phyloP scores from a whole-genome alignment of 139 green algal genomes.

The Picochlorum costavermella region DNA sequence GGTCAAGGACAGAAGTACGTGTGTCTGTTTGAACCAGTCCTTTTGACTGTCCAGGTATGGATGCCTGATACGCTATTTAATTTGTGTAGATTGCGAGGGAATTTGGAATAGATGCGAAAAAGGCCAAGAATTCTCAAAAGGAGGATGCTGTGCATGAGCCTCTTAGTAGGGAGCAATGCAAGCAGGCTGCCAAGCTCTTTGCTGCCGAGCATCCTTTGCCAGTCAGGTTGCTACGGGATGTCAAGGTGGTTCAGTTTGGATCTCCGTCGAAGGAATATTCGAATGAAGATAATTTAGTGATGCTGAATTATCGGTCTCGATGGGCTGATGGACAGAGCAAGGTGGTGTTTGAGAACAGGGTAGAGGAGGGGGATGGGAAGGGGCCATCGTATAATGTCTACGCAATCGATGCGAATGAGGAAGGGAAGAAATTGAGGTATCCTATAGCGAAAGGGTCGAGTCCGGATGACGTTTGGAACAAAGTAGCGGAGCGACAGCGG shows the following conservation, averaged over 20 bases:
- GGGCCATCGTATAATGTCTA: constrained; percentile 1
- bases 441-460: background rate
- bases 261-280: background rate
- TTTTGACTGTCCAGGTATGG: background rate
- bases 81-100: constrained; percentile 20
- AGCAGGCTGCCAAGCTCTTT: background rate
- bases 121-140: constrained; percentile 1
- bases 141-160: constrained; percentile 5
- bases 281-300: background rate
- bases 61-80: background rate
- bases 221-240: constrained; percentile 5
- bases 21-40: background rate
- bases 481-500: background rate
- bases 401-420: background rate
- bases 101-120: constrained; percentile 10
- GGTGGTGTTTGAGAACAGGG: constrained; percentile 1
- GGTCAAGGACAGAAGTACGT: constrained; percentile 41
- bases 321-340: constrained; percentile 19
- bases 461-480: background rate
- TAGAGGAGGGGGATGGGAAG: background rate
- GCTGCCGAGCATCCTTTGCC: background rate
- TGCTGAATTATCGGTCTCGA: constrained; percentile 5
- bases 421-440: background rate
- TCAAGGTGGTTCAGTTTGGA: constrained; percentile 14
- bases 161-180: background rate